Base-by-base conservation (phyloP, 345 rosid species). In the Turnera subulata region DNA sequence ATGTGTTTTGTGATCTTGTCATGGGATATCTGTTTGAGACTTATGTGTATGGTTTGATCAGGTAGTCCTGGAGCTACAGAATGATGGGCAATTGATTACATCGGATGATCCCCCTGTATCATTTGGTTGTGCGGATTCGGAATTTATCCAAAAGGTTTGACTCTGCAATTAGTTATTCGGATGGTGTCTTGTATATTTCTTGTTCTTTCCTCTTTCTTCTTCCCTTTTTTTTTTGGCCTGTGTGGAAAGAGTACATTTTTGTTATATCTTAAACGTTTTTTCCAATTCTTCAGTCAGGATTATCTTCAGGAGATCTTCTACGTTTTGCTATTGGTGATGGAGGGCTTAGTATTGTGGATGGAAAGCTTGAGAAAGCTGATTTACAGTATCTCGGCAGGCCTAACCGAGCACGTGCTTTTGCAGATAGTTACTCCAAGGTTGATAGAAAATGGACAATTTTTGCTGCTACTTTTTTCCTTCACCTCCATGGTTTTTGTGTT, bases 371-470 rank as follows among this genome's bases (percentile, higher is more conserved):
- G 74, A 85, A 69, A 46, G 94, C 90, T 40, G 97, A 93, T 73
- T 64, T 89, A 56, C 79, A 80, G 56, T 93, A 82, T 65, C 77
- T 79, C 38, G 84, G 88, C 65, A 80, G 76, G 67, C 51, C 78
- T 61, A 85, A 87, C 62, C 75, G 81, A 65, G 82, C 90, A 6
- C 88, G 97, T 29, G 84, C 95, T 26, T 93, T 83, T 64, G 92
- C 99, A 38, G 99, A 93, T 63, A 89, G 91, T 73, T 89, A 80
- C 77, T 93, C 99, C 50, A 93, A 93, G 99, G 96, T 93, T 63
- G 21, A 83, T 64, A 40, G 45, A 59, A 56, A 61, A 0, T 13
- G 16, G 16, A 46, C 51, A 39, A n/a, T n/a, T n/a, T n/a, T n/a
- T n/a, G n/a, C 2, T 17, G 13, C 14, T 59, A 5, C 5, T 16